Percentiles rank a stretch among this genome's conserved stretches.
Conservation (phyloP, 148 eudicot genomes). For the Silene conica region DNA sequence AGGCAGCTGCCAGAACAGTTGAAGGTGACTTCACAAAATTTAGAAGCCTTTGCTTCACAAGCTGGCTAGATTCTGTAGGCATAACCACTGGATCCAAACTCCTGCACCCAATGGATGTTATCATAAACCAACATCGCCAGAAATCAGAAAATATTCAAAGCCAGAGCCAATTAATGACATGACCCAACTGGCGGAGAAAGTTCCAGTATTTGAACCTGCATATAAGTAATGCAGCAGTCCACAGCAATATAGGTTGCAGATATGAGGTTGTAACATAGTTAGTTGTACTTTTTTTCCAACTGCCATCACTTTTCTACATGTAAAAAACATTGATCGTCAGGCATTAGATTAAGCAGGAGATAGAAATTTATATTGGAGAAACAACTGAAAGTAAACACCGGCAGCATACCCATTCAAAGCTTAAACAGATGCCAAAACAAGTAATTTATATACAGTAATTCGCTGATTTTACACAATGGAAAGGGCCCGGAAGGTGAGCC, state of each 20-base stretch:
- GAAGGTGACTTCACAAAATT: slow-evolving; percentile 81
- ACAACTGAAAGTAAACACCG: not conserved
- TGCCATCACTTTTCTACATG: slow-evolving; percentile 68
- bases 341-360: not conserved
- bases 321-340: slow-evolving; percentile 18
- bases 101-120: slow-evolving; percentile 38
- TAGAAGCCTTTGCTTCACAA: slow-evolving; percentile 74
- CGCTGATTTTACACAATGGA: not conserved
- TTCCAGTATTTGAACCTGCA: slow-evolving; percentile 61
- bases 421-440: not conserved
- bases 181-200: not conserved
- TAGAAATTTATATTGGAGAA: not conserved
- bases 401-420: slow-evolving; percentile 1
- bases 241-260: slow-evolving; percentile 78
- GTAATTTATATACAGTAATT: not conserved
- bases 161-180: not conserved
- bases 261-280: slow-evolving; percentile 69
- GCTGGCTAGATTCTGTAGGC: slow-evolving; percentile 73
- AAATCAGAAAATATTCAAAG: not conserved
- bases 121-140: slow-evolving; percentile 8
- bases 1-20: slow-evolving; percentile 80
- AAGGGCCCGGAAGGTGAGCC: too few relatives aligned
- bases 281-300: slow-evolving; percentile 77
- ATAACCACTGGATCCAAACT: slow-evolving; percentile 66
- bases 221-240: slow-evolving; percentile 78